Base-by-base conservation (phyloP, 257 asterid genomes). In the Solanum paucissectum region DNA sequence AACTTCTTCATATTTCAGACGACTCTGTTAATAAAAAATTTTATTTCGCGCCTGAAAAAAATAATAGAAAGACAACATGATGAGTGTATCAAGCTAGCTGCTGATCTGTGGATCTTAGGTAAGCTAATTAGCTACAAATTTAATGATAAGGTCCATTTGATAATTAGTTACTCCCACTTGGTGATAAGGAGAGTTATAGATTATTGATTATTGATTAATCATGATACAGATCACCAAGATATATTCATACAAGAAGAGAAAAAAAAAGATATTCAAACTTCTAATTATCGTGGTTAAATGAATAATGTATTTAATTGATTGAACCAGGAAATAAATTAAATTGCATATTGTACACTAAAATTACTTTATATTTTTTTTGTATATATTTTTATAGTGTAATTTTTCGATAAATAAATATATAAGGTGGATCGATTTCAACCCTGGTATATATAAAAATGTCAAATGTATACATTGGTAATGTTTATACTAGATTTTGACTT, bases 1-100 rank as follows among this genome's bases (percentile, higher is more conserved):
- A 9, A n/a, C 1, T n/a, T 64, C 0, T 9, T 10, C 1, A 10
- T 64, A 10, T 64, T n/a, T 64, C 5, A 5, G 2, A 64, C 6
- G 5, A 64, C 2, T 4, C 1, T 12, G 0, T 10, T 9, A 0
- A 1, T 10, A 8, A 1, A 10, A n/a, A 10, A 4, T 4, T 0
- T 9, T 1, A 62, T 9, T 62, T 62, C 1, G 5, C 3, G 7
- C 21, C 4, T 1, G 4, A 34, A 62, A 62, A 62, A 3, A 9
- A 62, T n/a, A 7, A 25, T 23, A 5, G 2, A 42, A 42, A 40
- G n/a, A n/a, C 0, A 40, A 12, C n/a, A 77, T 77, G 84, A 13
- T 40, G 84, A n/a, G n/a, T 40, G 36, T 40, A 77, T 77, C n/a
- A 75, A 25, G 55, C 37, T 36, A 36, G 37, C 37, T 36, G 37